Evolutionary conservation across 768 basidiomycete species (phyloP), one percentile per base, ranked within the genome.

Genomic region (Collybia mongolica): DNA sequence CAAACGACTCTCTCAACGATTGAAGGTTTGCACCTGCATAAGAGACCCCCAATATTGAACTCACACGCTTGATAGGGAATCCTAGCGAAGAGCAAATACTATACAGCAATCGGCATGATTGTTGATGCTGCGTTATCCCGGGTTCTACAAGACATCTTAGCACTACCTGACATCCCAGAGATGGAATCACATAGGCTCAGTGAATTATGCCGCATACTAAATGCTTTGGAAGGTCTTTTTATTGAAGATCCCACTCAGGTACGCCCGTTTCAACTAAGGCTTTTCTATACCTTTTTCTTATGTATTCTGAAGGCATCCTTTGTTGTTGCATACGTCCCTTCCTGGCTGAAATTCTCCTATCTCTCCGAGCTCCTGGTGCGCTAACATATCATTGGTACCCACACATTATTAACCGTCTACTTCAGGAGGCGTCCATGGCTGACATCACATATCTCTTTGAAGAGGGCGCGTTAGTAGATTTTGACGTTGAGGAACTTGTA

Each of bases 321-420:
- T 42, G 84, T 92, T 6, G 88, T 87, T 0, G 84, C 83, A 0
- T 92, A 91, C 55, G 90, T 95, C n/a, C 88, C 91, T 1, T 86
- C 83, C 11, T 98, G 95, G 95, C 75, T 97, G 58, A 96, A 96
- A 66, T 96, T 91, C 66, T 93, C 89, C 17, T 98, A 98, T 66
- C 76, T 97, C 4, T 91, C 91, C 1, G 94, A 97, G 65, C 77
- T 98, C 11, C 65, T 98, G 75, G 93, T 94, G 52, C 40, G 88
- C 75, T 22, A 2, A 44, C 54, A n/a, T 47, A 40, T 36, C 19
- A 6, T 44, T 24, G n/a, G 11, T 18, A n/a, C 15, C 15, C 20
- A 20, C 28, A 39, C 1, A 19, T 14, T 37, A 18, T 39, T 19
- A 26, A 12, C 18, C 38, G 6, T 42, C 24, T 26, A 14, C 22